Percentiles rank a stretch among this genome's conserved stretches.
Conservation (phyloP, 208 protist species). For the Plasmodiophora brassicae region DNA sequence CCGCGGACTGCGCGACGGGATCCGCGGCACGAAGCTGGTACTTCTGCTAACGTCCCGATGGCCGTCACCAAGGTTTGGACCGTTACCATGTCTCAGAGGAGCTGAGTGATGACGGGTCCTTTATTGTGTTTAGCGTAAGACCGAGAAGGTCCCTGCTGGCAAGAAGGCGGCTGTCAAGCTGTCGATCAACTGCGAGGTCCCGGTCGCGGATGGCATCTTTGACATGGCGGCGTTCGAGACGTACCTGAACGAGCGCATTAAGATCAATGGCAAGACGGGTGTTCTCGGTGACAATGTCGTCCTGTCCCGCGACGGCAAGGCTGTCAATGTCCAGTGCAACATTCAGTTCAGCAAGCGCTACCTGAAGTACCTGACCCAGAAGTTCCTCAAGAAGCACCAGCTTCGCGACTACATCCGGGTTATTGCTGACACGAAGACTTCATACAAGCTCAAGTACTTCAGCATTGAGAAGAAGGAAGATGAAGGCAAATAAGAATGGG, state of each 20-base stretch:
- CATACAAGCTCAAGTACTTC: constrained; percentile 47
- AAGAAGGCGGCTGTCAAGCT: constrained; percentile 5
- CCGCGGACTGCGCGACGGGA: no score
- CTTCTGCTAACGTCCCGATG: no score
- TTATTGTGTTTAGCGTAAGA: not conserved
- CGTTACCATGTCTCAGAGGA: constrained; percentile 8
- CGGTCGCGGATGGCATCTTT: constrained; percentile 46
- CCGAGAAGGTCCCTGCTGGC: not conserved
- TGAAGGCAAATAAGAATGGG: constrained; percentile 32
- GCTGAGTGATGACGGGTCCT: constrained; percentile 34
- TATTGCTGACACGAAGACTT: constrained; percentile 43
- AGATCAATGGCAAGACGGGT: constrained; percentile 47
- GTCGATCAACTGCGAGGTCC: constrained; percentile 37
- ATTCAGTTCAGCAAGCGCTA: constrained; percentile 43
- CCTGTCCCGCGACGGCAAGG: not conserved
- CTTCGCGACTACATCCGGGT: constrained; percentile 47
- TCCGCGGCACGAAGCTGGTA: no score
- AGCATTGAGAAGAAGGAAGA: constrained; percentile 44
- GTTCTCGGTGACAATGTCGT: constrained; percentile 38
- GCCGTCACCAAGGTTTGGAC: constrained; percentile 10
- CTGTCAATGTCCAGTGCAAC: constrained; percentile 27
- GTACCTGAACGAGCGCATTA: constrained; percentile 46
- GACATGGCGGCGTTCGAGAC: constrained; percentile 44
- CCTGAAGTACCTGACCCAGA: constrained; percentile 48
- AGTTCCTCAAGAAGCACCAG: constrained; percentile 42